Evolutionary conservation across 495 filamentous ascomycete genomes (phyloP).

Genomic region (Melanomma pulvis-pyrius): DNA sequence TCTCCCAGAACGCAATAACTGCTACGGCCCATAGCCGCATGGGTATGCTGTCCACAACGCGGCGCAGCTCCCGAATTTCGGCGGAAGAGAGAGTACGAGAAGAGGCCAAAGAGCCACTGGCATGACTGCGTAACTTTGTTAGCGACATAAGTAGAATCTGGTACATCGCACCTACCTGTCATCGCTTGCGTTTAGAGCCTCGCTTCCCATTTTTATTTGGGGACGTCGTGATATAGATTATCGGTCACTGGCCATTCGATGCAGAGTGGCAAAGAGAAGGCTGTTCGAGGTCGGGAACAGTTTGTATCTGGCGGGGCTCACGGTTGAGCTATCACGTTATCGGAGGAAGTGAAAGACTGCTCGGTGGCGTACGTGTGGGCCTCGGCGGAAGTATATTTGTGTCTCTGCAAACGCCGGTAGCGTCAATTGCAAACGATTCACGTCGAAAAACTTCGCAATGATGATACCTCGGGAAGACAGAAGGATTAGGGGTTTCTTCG

Average conservation of each 20-base stretch:
- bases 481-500: too few relatives aligned
- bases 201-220: too few relatives aligned
- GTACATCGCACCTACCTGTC: background rate
- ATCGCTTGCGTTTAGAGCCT: background rate
- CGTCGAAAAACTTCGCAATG: too few relatives aligned
- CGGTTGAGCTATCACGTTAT: too few relatives aligned
- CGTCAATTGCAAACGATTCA: too few relatives aligned
- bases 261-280: background rate
- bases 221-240: background rate
- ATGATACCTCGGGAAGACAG: too few relatives aligned
- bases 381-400: too few relatives aligned
- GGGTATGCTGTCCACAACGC: constrained; percentile 17
- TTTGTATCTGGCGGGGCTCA: too few relatives aligned
- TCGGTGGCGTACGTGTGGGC: too few relatives aligned
- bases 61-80: constrained; percentile 3
- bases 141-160: background rate
- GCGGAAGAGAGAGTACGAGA: background rate
- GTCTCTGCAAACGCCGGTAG: too few relatives aligned
- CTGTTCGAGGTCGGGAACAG: background rate
- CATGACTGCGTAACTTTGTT: background rate
- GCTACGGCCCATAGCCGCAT: constrained; percentile 22
- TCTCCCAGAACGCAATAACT: constrained; percentile 22
- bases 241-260: background rate
- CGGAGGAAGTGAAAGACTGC: too few relatives aligned
- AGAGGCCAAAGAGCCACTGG: background rate